Base-by-base conservation (phyloP, 2,329 filamentous ascomycete genomes). In the Cladosporium oxysporum region DNA sequence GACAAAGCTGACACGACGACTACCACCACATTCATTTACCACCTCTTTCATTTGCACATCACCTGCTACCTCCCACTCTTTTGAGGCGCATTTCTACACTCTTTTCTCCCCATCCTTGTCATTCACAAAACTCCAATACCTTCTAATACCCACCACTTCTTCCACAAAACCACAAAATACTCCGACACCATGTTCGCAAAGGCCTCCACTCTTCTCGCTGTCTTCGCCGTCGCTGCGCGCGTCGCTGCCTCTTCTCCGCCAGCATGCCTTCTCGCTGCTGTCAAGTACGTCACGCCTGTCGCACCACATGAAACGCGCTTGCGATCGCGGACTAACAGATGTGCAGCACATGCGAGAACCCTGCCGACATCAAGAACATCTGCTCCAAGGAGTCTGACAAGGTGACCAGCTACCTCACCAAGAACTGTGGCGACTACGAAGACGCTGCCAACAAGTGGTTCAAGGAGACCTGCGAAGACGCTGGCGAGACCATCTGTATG, bases 261-360 rank as follows among this genome's bases (percentile, higher is more conserved):
- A 31, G 81, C 81, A 63, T 86, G 84, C 74, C 76, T 86, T 55
- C 76, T 85, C 53, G 77, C 76, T 50, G 83, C 81, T 44, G 78
- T 85, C 69, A 83, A 83, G 83, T 84, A 79, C 69, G 80, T 66
- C 16, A n/a, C 29, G 60, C 35, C 47, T 41, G 18, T 47, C 41
- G 26, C 29, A 58, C n/a, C 52, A 29, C 44, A 21, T 28, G 41
- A 47, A 47, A 47, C 41, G n/a, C 41, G 53, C 53, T 21, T 37
- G 58, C 52, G 62, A 65, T 50, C 64, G 67, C 8, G 70, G 23
- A 31, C 59, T 66, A 50, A 65, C 62, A 66, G 12, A 23, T n/a
- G 23, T 18, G 35, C 65, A 77, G 74, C 73, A 74, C 71, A 14
- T 72, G 75, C 60, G 65, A 66, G n/a, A 70, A 77, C 60, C 76